phyloP scores from a whole-genome alignment of 2,329 filamentous ascomycete species.

The Fusarium sp. region DNA sequence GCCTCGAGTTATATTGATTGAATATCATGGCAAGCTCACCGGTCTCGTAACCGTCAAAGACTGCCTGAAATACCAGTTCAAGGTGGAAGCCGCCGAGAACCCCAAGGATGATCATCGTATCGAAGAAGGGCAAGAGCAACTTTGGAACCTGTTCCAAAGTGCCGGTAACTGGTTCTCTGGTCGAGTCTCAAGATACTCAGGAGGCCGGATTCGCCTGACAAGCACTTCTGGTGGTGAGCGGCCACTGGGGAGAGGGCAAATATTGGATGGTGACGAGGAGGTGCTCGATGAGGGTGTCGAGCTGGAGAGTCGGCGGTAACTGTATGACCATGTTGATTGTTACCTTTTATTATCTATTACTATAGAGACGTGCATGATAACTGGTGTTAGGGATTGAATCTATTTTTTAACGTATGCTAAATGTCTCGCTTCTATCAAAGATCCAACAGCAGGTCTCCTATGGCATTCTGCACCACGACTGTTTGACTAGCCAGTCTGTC shows the following conservation, averaged over 20 bases:
- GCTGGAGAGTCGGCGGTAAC: constrained; percentile 49
- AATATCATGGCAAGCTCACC: constrained; percentile 82
- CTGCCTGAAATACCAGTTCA: constrained; percentile 96
- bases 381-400: constrained; percentile 35
- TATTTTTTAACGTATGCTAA: constrained; percentile 4
- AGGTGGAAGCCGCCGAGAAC: constrained; percentile 86
- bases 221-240: constrained; percentile 48
- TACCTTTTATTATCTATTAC: constrained; percentile 2
- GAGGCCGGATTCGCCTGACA: constrained; percentile 65
- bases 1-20: constrained; percentile 89
- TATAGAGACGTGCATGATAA: constrained; percentile 29
- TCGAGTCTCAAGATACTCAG: constrained; percentile 59
- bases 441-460: not conserved
- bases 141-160: constrained; percentile 67
- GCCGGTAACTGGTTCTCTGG: constrained; percentile 67
- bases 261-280: constrained; percentile 55
- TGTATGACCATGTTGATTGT: not conserved
- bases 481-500: not conserved
- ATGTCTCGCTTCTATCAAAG: not conserved
- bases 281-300: constrained; percentile 53
- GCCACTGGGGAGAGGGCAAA: constrained; percentile 54
- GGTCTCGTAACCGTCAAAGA: constrained; percentile 97
- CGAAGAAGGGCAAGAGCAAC: constrained; percentile 66
- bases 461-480: not conserved
- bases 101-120: constrained; percentile 66